Evolutionary conservation across 1,284 basidiomycete species (phyloP).

Genomic region (Mrakiaceae sp.): DNA sequence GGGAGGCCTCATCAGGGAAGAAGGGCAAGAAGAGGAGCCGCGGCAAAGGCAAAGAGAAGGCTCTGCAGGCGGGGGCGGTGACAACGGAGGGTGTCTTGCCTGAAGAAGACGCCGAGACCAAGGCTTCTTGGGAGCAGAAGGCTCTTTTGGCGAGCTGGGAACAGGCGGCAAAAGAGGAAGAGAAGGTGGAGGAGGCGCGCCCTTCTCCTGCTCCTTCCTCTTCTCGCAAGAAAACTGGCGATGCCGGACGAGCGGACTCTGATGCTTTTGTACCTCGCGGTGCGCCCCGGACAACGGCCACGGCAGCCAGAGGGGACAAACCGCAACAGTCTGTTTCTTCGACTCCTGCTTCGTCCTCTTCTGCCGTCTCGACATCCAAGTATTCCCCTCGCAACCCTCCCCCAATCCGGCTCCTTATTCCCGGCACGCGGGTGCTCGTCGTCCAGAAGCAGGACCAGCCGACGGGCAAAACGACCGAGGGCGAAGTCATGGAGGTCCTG

Average conservation of each 20-base stretch:
- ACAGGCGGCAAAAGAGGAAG: no score
- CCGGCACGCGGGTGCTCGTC: constrained; percentile 19
- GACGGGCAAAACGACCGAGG: constrained; percentile 20
- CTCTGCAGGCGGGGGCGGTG: background rate
- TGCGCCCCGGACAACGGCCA: no score
- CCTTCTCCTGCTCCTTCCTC: no score
- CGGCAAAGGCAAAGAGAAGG: constrained; percentile 12
- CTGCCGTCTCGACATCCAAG: background rate
- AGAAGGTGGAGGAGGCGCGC: no score
- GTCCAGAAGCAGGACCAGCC: constrained; percentile 22
- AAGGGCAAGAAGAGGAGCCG: constrained; percentile 5
- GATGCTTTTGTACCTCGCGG: no score
- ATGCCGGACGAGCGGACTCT: no score
- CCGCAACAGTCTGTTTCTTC: background rate
- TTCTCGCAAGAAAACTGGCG: no score
- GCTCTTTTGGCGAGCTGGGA: no score
- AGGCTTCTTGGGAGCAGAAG: no score
- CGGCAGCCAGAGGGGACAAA: no score
- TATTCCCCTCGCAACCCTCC: constrained; percentile 6
- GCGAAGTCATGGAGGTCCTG: constrained; percentile 19
- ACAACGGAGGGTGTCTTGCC: background rate
- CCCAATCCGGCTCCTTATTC: background rate
- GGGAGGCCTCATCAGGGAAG: background rate
- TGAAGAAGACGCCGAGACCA: no score
- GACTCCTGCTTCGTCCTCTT: background rate